phyloP scores from a whole-genome alignment of 129 eudicot species.

The Artemisia argyi region DNA sequence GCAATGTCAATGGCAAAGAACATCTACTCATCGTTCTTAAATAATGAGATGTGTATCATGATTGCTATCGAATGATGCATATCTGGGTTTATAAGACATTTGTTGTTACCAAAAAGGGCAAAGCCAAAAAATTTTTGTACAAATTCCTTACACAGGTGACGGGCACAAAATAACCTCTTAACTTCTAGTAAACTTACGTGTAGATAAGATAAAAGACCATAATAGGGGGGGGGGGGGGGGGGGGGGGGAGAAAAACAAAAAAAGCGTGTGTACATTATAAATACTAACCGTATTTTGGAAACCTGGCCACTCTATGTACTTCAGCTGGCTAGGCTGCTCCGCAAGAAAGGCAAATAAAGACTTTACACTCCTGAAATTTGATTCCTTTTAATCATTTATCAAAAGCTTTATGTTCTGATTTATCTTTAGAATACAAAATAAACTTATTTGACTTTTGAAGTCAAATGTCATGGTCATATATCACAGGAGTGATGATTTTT shows the following conservation, averaged over 20 bases:
- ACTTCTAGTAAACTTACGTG: not conserved
- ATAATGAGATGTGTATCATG: not conserved
- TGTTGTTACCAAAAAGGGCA: not conserved
- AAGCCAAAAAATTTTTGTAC: not conserved
- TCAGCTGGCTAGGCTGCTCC: slow-evolving; percentile 91
- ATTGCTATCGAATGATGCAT: not conserved
- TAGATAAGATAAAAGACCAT: slow-evolving; percentile 10
- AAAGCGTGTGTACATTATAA: not conserved
- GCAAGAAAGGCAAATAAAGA: slow-evolving; percentile 53
- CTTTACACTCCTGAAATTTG: slow-evolving; percentile 48
- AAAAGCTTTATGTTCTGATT: slow-evolving; percentile 6
- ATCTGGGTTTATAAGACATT: slow-evolving; percentile 1
- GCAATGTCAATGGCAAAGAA: slow-evolving; percentile 3
- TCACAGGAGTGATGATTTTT: not conserved
- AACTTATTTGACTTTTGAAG: not conserved
- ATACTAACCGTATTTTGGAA: slow-evolving; percentile 82
- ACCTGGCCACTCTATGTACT: slow-evolving; percentile 94
- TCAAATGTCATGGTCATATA: slow-evolving; percentile 12
- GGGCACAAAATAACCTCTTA: not conserved
- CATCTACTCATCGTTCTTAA: slow-evolving; percentile 4
- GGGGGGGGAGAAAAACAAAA: too few species aligned
- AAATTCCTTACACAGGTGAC: not conserved
- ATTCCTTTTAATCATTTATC: not conserved
- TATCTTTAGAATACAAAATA: not conserved
- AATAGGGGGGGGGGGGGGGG: too few species aligned